phyloP scores from a whole-genome alignment of 2,329 filamentous ascomycete species.

The Colletotrichum theobromicola region DNA sequence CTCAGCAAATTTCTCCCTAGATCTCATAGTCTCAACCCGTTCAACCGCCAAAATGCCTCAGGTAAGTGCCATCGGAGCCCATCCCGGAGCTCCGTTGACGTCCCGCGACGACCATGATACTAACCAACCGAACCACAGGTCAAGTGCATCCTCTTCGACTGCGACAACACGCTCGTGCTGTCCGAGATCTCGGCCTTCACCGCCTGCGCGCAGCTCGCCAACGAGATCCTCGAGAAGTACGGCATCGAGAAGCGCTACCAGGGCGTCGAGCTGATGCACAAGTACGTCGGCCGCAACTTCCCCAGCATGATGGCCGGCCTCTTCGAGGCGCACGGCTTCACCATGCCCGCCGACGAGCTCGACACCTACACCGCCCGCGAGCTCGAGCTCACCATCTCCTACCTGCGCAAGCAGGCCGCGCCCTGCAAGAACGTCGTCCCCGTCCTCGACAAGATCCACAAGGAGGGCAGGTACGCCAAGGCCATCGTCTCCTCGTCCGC shows the following conservation, averaged over 20 bases:
- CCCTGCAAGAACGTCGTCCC: slow-evolving; percentile 73
- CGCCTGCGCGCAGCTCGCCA: slow-evolving; percentile 86
- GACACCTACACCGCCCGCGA: slow-evolving; percentile 77
- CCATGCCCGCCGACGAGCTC: slow-evolving; percentile 70
- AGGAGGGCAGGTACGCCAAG: slow-evolving; percentile 69
- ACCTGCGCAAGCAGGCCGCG: slow-evolving; percentile 70
- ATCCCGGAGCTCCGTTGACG: not conserved
- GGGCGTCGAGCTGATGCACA: slow-evolving; percentile 76
- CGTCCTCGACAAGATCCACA: slow-evolving; percentile 68
- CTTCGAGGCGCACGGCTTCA: slow-evolving; percentile 77
- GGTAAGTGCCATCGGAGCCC: slow-evolving; percentile 24
- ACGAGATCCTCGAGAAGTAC: slow-evolving; percentile 77
- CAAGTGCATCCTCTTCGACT: slow-evolving; percentile 76
- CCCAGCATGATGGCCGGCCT: slow-evolving; percentile 85
- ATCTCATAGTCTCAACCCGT: not conserved
- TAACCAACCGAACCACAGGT: slow-evolving; percentile 48
- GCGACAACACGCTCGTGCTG: slow-evolving; percentile 91
- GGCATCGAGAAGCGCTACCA: slow-evolving; percentile 73
- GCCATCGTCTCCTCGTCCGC: slow-evolving; percentile 84
- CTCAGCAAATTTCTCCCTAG: not conserved
- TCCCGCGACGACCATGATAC: not conserved
- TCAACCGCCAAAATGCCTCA: slow-evolving; percentile 34
- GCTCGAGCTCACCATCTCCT: slow-evolving; percentile 82
- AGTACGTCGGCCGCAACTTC: slow-evolving; percentile 95
- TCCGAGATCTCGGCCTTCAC: slow-evolving; percentile 91